Conservation (phyloP, 2,329 filamentous ascomycete genomes). For the Calonectria crousiana region DNA sequence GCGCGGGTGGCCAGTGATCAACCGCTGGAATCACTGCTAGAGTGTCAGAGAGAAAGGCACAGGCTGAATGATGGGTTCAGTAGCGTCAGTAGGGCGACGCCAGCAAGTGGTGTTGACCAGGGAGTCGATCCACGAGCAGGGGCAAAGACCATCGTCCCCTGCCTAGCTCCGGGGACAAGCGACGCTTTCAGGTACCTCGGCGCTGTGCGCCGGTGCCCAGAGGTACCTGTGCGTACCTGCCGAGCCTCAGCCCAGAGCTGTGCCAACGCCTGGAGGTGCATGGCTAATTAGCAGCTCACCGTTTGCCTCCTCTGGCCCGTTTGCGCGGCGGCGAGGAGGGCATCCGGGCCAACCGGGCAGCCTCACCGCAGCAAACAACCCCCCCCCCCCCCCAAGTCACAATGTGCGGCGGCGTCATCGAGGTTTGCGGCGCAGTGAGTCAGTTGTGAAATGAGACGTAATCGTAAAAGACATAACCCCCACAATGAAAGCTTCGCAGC, state of each 20-base stretch:
- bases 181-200: not conserved
- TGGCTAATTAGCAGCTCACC: not conserved
- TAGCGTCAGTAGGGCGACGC: slow-evolving; percentile 13
- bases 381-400: not conserved
- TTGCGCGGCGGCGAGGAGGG: not conserved
- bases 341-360: not conserved
- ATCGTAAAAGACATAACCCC: not conserved
- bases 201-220: not conserved
- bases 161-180: slow-evolving; percentile 4
- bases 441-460: slow-evolving; percentile 9
- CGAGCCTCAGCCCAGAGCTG: not conserved
- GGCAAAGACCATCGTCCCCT: slow-evolving; percentile 5
- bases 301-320: not conserved
- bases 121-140: slow-evolving; percentile 8
- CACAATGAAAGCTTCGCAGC: slow-evolving; percentile 1
- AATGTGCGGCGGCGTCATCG: not conserved
- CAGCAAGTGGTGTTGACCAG: slow-evolving; percentile 5
- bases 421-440: not conserved
- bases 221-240: not conserved
- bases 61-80: not conserved
- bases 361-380: not conserved
- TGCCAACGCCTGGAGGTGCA: not conserved
- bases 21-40: not conserved
- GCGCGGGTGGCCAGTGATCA: slow-evolving; percentile 9
- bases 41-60: not conserved